phyloP scores from a whole-genome alignment of 164 flowering plant genomes.

The Protea cynaroides region DNA sequence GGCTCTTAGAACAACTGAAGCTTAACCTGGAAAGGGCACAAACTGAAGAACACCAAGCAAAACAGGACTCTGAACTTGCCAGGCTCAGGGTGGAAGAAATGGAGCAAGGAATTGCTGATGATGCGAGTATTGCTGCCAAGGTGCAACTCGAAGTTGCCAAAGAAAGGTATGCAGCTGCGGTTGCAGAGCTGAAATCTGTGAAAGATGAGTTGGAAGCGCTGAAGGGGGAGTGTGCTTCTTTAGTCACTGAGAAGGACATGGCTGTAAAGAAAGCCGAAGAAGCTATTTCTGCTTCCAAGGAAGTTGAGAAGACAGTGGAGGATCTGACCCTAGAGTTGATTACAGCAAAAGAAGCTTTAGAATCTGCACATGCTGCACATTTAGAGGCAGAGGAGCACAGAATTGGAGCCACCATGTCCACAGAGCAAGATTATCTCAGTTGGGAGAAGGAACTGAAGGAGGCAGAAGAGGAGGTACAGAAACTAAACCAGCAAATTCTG shows the following conservation, averaged over 20 bases:
- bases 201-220: slow-evolving; percentile 62
- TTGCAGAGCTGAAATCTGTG: slow-evolving; percentile 63
- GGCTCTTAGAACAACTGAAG: slow-evolving; percentile 72
- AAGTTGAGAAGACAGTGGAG: slow-evolving; percentile 71
- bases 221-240: slow-evolving; percentile 38
- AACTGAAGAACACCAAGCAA: slow-evolving; percentile 81
- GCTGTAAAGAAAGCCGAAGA: slow-evolving; percentile 59
- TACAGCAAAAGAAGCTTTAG: slow-evolving; percentile 65
- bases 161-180: slow-evolving; percentile 61
- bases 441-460: slow-evolving; percentile 80
- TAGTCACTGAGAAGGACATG: slow-evolving; percentile 49
- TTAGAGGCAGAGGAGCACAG: slow-evolving; percentile 84
- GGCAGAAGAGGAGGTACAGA: slow-evolving; percentile 76
- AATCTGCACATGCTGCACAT: slow-evolving; percentile 78
- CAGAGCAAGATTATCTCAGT: slow-evolving; percentile 57
- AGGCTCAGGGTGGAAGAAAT: slow-evolving; percentile 70
- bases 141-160: slow-evolving; percentile 87
- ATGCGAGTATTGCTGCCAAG: slow-evolving; percentile 80
- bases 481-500: slow-evolving; percentile 39
- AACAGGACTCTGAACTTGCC: slow-evolving; percentile 79
- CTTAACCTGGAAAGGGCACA: slow-evolving; percentile 78
- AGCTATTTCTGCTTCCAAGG: slow-evolving; percentile 56
- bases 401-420: slow-evolving; percentile 72
- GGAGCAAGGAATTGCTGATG: slow-evolving; percentile 82
- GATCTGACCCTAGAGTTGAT: slow-evolving; percentile 80